These are phyloP conservation scores for Diaporthe helianthi DNA, from an alignment of 2,329 filamentous ascomycete genomes.

Conservation along the genomic window DNA sequence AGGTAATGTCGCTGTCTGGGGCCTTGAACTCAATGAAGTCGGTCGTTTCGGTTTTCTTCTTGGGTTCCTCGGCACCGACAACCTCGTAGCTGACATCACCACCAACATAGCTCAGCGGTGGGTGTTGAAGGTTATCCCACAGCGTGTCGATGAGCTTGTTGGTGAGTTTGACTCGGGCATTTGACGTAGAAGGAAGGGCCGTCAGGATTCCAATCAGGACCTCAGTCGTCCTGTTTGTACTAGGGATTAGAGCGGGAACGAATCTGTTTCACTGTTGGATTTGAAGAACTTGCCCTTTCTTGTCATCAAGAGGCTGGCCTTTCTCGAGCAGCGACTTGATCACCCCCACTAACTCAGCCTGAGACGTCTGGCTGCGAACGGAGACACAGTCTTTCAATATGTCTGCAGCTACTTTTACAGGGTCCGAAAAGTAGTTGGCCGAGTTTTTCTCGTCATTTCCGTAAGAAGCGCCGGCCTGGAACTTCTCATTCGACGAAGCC, in stretches of 20 bases:
- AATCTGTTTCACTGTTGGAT: not conserved
- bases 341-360: constrained; percentile 42
- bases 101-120: constrained; percentile 51
- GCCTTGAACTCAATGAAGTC: constrained; percentile 50
- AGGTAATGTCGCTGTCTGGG: constrained; percentile 31
- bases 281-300: constrained; percentile 5
- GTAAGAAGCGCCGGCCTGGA: constrained; percentile 48
- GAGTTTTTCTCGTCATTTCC: constrained; percentile 39
- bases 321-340: constrained; percentile 1
- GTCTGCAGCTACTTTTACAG: not conserved
- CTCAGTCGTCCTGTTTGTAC: constrained; percentile 46
- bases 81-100: constrained; percentile 42
- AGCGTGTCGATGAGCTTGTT: constrained; percentile 59
- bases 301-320: constrained; percentile 5
- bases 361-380: constrained; percentile 33
- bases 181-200: constrained; percentile 45
- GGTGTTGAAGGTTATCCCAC: constrained; percentile 62
- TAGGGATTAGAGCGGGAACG: constrained; percentile 29
- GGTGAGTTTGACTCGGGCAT: constrained; percentile 49
- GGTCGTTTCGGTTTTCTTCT: constrained; percentile 46
- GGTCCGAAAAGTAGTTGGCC: constrained; percentile 42
- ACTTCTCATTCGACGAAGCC: constrained; percentile 41
- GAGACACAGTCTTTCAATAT: not conserved
- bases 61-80: constrained; percentile 44
- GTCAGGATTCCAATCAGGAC: constrained; percentile 50